Evolutionary conservation across 2,329 filamentous ascomycete genomes (phyloP), one percentile per base, ranked within the genome.

Genomic region (Neonectria magnoliae): DNA sequence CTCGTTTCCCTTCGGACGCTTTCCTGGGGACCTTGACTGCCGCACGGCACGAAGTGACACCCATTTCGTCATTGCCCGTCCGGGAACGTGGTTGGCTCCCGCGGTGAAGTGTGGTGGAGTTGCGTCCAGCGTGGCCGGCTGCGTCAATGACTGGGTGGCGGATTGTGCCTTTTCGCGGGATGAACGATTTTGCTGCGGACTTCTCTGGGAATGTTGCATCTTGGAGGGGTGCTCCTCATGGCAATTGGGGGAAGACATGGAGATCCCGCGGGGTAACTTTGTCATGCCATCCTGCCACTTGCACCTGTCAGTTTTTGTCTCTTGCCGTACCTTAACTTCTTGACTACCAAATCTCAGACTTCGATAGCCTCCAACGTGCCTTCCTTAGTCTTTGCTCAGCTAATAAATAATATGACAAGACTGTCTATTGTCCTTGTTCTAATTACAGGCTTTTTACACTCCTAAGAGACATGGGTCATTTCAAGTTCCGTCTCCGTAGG

Each of bases 61-160:
- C 71, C 60, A 62, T 71, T 66, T 68, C 68, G 70, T 73, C 71
- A 70, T 68, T 53, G 60, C 36, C 36, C 44, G 55, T 53, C 53
- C 61, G 56, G 56, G 62, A 68, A 58, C 60, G 54, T 67, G 65
- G 64, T 66, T 60, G 64, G 65, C 60, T 71, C 68, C 67, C 68
- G 64, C 41, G 59, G 71, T 71, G 71, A 66, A 47, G 71, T 29
- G 27, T 50, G 45, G 22, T 42, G 38, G 38, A 42, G 38, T 42
- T 18, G 38, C 9, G 38, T 20, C 36, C 2, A 45, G 71, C 20
- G 27, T 48, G 45, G 16, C 52, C n/a, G 18, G 6, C 44, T 50
- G 44, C 27, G 33, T 29, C 45, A 44, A 36, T 59, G 36, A 25
- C 14, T 55, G 53, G 31, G 47, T 64, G 65, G 57, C 50, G 38